Base-by-base conservation (phyloP, 257 asterid species). In the Thymus quinquecostatus region DNA sequence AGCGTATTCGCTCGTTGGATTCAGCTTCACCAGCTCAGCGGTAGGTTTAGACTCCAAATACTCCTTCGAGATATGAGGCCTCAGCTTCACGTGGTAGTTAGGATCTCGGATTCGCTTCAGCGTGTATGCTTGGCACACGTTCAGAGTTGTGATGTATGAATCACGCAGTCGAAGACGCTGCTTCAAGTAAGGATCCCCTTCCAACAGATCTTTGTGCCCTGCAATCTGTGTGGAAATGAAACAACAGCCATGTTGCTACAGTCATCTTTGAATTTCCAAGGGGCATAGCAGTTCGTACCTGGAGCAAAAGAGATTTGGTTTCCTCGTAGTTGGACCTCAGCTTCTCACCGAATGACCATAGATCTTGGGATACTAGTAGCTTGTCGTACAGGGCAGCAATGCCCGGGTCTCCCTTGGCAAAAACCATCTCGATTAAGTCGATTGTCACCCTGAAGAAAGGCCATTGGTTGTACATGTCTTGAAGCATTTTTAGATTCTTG, bases 391-490 rank as follows among this genome's bases (percentile, higher is more conserved):
- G 50, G 45, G 86, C 79, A 6, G 92, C 87, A 34, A 86, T 86
- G 44, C 92, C 85, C 0, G 92, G 92, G 69, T 86, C 85, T 1
- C 92, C 92, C 83, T 86, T 86, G 76, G 92, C 92, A 30, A 86
- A 86, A 36, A 86, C 92, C 92, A 86, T 86, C 76, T 86, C 92
- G 0, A 84, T 66, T 33, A 86, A 70, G 75, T 86, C 92, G 6
- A 86, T 84, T 2, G 89, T 86, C 68, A 86, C 92, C 71, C 92
- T 79, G 70, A 86, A 86, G 82, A 86, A 86, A 36, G 92, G 92
- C 92, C 92, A 86, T 32, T 75, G 55, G 57, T 86, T 84, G 69
- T 86, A 86, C 92, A 86, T 86, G 6, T 84, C 87, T 64, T 84
- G 89, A 56, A 86, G 84, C 81, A 86, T 55, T 61, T 72, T 75